Percentiles rank a stretch among this genome's conserved stretches.
Conservation (phyloP, 306 rosid species). For the Inga leiocalycina region DNA sequence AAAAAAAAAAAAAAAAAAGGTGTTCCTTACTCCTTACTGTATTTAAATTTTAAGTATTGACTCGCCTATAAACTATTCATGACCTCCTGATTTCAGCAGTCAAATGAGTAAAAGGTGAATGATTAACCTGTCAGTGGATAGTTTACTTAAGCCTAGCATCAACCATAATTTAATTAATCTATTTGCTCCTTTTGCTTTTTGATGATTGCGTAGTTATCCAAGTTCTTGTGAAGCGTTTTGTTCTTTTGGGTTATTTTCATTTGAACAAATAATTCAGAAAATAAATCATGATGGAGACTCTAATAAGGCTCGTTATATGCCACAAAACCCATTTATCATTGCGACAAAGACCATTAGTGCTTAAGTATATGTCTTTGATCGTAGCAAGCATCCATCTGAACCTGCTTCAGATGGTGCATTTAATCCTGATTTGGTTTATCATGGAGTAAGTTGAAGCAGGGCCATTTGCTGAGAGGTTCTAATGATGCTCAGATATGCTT, state of each 20-base stretch:
- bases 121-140: not conserved
- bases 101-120: not conserved
- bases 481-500: conserved; percentile 99
- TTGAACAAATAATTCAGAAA: conserved; percentile 87
- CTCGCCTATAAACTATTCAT: too few relatives aligned
- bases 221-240: not conserved
- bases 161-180: not conserved
- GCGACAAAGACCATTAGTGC: conserved; percentile 93
- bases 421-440: conserved; percentile 94
- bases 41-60: not conserved
- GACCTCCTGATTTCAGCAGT: not conserved
- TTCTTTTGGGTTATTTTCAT: not conserved
- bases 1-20: not conserved
- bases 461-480: conserved; percentile 93
- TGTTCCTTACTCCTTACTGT: not conserved
- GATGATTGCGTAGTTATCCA: not conserved
- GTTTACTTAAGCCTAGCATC: not conserved
- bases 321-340: conserved; percentile 81
- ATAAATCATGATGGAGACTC: conserved; percentile 98
- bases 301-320: conserved; percentile 93
- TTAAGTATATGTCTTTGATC: conserved; percentile 91
- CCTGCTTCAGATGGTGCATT: conserved; percentile 95
- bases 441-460: conserved; percentile 93
- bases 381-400: conserved; percentile 92
- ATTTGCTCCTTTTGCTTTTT: not conserved